Evolutionary conservation across 129 eudicot species (phyloP), one percentile per base, ranked within the genome.

Genomic region (Helichrysum umbraculigerum): DNA sequence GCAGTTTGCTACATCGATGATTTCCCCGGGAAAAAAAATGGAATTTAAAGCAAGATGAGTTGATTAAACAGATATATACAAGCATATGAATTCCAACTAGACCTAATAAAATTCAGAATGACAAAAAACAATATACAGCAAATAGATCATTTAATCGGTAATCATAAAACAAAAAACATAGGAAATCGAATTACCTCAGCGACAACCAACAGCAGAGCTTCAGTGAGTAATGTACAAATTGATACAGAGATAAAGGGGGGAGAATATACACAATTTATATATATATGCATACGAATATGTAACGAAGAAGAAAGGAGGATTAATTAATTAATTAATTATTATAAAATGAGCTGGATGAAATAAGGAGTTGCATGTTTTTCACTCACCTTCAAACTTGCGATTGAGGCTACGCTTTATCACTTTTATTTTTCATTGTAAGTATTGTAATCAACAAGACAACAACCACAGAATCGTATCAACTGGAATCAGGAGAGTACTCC

Each of bases 111-210:
- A 76, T 65, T 76, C 51, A 66, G 66, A 66, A 52, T 66, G 54
- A 8, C 35, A 76, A 16, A 33, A 25, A 76, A 66, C 15, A 68
- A 76, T 76, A 41, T 52, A 54, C 47, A 66, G 57, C 25, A 67
- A 54, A 66, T 33, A 51, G 56, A 47, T 9, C 12, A 64, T 11
- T 33, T 21, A 37, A 64, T 42, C 51, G 30, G 79, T 39, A 39
- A 39, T 39, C 44, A 7, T 39, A 7, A 39, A 39, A 11, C 64
- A 19, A 30, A 21, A n/a, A 57, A 21, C 30, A 22, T 21, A 60
- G 35, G 6, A 25, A 9, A 25, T 21, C 32, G 66, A 21, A 61
- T 25, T 61, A 61, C 66, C 66, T 61, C 34, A 25, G 65, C 14
- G 16, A 25, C 66, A 25, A 25, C 65, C n/a, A 59, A 3, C 54